Conservation (phyloP, 2,329 filamentous ascomycete species). For the Shiraia sp. region DNA sequence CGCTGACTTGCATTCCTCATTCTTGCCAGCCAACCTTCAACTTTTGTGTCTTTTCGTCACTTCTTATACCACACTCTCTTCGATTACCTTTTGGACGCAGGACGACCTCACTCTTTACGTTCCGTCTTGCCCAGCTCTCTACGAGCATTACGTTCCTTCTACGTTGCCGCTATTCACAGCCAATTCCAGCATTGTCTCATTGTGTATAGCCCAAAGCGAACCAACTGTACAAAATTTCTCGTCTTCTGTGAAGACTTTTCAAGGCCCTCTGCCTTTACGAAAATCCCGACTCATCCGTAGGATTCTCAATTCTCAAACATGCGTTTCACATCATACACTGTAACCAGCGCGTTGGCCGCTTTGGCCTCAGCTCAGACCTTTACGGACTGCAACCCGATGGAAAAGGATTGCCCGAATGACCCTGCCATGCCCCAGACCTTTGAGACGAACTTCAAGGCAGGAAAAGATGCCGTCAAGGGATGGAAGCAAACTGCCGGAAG, state of each 20-base stretch:
- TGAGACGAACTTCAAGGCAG: slow-evolving; percentile 51
- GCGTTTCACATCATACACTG: slow-evolving; percentile 34
- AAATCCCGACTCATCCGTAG: slow-evolving; percentile 1
- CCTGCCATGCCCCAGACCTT: slow-evolving; percentile 47
- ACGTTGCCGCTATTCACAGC: slow-evolving; percentile 14
- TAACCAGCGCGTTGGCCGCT: slow-evolving; percentile 36
- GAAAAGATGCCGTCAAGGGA: slow-evolving; percentile 41
- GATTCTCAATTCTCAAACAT: slow-evolving; percentile 18
- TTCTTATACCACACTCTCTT: slow-evolving; percentile 31
- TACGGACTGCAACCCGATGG: slow-evolving; percentile 50
- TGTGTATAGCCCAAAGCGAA: slow-evolving; percentile 12
- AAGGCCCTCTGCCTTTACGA: slow-evolving; percentile 7
- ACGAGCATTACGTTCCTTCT: slow-evolving; percentile 35
- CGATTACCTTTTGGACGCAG: slow-evolving; percentile 29
- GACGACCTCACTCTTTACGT: slow-evolving; percentile 34
- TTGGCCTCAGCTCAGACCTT: slow-evolving; percentile 50
- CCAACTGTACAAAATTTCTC: slow-evolving; percentile 5
- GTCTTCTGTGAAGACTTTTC: slow-evolving; percentile 39
- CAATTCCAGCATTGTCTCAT: slow-evolving; percentile 16
- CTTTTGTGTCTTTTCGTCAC: slow-evolving; percentile 24
- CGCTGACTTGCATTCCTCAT: slow-evolving; percentile 26
- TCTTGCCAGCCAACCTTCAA: slow-evolving; percentile 23
- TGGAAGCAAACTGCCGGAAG: slow-evolving; percentile 45
- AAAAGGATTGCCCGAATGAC: slow-evolving; percentile 51
- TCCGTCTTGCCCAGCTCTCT: slow-evolving; percentile 24